Percentiles rank a stretch among this genome's conserved stretches.
These are phyloP conservation scores for Pichia sp. DNA, from an alignment of 1,139 yeast species.

Conservation along the genomic window DNA sequence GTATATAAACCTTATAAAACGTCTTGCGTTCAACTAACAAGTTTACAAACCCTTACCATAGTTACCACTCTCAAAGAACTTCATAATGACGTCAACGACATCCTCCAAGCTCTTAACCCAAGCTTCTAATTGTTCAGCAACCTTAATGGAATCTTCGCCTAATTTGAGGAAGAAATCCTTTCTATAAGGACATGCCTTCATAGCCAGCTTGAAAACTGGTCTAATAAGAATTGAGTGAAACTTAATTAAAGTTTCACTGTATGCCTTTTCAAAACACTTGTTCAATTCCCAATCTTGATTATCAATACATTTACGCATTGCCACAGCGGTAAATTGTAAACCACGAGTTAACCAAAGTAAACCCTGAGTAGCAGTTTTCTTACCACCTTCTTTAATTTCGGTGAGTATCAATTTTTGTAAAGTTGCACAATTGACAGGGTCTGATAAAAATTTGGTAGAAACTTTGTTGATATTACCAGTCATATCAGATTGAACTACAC, in stretches of 20 bases:
- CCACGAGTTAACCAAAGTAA: constrained; percentile 84
- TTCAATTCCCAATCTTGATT: constrained; percentile 58
- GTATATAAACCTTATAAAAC: too few species aligned
- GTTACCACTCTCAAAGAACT: constrained; percentile 71
- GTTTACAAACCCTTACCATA: constrained; percentile 79
- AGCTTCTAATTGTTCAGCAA: constrained; percentile 50
- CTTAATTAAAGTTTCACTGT: constrained; percentile 69
- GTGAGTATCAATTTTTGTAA: constrained; percentile 69
- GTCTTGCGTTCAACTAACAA: background rate
- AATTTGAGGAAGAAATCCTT: constrained; percentile 76
- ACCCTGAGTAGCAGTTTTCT: constrained; percentile 83
- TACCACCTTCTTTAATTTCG: constrained; percentile 54
- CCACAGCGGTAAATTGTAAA: constrained; percentile 80
- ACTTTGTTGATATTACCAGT: constrained; percentile 78
- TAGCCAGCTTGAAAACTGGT: constrained; percentile 86
- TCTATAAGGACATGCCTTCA: constrained; percentile 94
- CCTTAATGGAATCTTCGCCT: constrained; percentile 64
- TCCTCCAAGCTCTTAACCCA: constrained; percentile 77
- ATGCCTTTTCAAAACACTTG: constrained; percentile 76
- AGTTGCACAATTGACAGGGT: constrained; percentile 58
- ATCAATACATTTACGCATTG: constrained; percentile 72
- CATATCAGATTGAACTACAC: constrained; percentile 84
- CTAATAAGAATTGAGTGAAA: constrained; percentile 76
- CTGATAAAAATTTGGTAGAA: constrained; percentile 54
- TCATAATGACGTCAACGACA: constrained; percentile 66